Conservation (phyloP, 1,284 basidiomycete genomes). For the Ceratobasidium theobromae region DNA sequence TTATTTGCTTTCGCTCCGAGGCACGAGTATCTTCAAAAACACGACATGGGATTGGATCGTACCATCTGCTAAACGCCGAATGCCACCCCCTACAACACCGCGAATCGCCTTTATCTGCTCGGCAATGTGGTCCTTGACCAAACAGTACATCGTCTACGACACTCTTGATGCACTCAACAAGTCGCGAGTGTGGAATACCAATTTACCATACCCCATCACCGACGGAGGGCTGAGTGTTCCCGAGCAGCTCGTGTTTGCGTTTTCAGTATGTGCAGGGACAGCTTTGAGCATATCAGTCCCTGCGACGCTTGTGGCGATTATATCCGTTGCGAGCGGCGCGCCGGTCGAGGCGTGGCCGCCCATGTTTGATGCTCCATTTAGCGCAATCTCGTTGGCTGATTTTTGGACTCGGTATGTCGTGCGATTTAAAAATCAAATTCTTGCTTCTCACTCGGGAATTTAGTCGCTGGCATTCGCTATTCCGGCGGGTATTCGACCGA, state of each 20-base stretch:
- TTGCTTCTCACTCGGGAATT: background rate
- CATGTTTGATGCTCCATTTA: constrained; percentile 33
- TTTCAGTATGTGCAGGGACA: constrained; percentile 10
- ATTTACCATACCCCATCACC: constrained; percentile 15
- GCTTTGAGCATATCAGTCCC: constrained; percentile 21
- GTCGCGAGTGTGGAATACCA: constrained; percentile 8
- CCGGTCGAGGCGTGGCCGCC: constrained; percentile 33
- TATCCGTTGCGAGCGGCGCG: constrained; percentile 14
- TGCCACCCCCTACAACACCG: constrained; percentile 13
- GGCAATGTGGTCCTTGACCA: constrained; percentile 17
- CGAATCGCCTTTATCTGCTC: constrained; percentile 10
- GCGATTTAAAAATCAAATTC: too few relatives aligned
- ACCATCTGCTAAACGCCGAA: constrained; percentile 4
- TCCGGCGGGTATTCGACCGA: constrained; percentile 33
- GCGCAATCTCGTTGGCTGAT: constrained; percentile 29
- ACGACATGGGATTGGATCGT: constrained; percentile 35
- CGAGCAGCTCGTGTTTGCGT: constrained; percentile 26
- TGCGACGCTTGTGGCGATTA: constrained; percentile 12
- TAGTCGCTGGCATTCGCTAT: constrained; percentile 36
- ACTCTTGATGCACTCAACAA: constrained; percentile 35
- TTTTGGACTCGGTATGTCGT: constrained; percentile 35
- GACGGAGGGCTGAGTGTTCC: background rate
- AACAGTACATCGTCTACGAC: constrained; percentile 31
- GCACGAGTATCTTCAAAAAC: constrained; percentile 34
- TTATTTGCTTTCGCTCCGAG: constrained; percentile 32